Conservation (phyloP, 2,329 filamentous ascomycete genomes). For the Aspergillus nomiae region DNA sequence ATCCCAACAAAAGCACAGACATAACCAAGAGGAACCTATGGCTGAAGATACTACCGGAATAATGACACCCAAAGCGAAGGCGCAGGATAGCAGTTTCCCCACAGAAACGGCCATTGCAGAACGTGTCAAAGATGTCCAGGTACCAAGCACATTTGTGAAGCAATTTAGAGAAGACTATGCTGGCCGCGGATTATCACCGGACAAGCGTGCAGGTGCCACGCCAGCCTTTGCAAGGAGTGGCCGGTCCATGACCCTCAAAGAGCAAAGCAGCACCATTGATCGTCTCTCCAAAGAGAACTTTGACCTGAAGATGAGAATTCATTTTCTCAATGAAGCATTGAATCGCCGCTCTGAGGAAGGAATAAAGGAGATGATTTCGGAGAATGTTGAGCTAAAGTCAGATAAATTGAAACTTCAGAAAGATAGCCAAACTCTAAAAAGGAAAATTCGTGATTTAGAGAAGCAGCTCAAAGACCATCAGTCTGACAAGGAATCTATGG, state of each 20-base stretch:
- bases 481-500: constrained; percentile 47
- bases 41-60: constrained; percentile 52
- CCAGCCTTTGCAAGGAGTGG: constrained; percentile 57
- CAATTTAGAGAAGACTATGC: constrained; percentile 75
- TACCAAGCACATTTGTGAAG: constrained; percentile 82
- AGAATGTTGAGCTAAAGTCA: constrained; percentile 94
- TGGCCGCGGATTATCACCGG: constrained; percentile 61
- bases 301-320: constrained; percentile 94
- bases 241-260: constrained; percentile 83
- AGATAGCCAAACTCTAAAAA: constrained; percentile 81
- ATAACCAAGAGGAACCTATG: constrained; percentile 33
- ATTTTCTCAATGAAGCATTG: constrained; percentile 91
- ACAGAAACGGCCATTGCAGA: constrained; percentile 88
- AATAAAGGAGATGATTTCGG: constrained; percentile 95
- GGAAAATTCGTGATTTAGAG: constrained; percentile 82
- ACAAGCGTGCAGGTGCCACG: constrained; percentile 57
- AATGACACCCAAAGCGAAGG: constrained; percentile 70
- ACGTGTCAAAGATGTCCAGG: constrained; percentile 85
- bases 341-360: constrained; percentile 94
- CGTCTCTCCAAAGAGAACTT: constrained; percentile 97
- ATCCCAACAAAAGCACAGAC: constrained; percentile 28
- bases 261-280: constrained; percentile 97
- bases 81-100: constrained; percentile 61
- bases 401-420: constrained; percentile 85
- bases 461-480: constrained; percentile 67